Base-by-base conservation (phyloP, 345 rosid species). In the Hibiscus tridactylites region DNA sequence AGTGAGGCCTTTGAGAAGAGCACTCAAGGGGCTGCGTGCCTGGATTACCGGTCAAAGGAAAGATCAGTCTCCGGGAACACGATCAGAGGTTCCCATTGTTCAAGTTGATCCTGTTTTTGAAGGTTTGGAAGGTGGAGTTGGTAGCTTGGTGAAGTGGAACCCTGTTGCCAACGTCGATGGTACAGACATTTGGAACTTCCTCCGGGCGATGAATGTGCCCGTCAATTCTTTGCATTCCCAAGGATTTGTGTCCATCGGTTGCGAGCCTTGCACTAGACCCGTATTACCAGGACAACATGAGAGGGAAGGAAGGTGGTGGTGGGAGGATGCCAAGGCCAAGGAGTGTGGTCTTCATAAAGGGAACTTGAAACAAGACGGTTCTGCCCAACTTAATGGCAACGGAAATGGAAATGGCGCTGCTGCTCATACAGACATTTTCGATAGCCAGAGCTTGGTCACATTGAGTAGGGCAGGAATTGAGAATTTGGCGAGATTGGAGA, bases 221-320 rank as follows among this genome's bases (percentile, higher is more conserved):
- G 88, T 94, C 71, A 94, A 94, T 77, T 69, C 91, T 0, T 79
- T 94, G 78, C 98, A 94, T 70, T 70, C 91, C 0, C 80, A 85
- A 67, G 99, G 99, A 1, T 95, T 87, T 35, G 83, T 95, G 8
- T 95, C 99, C 0, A 95, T 95, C 21, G 99, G 99, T 4, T 95
- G 99, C 10, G 99, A 95, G 87, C 99, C 99, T 0, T 95, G 99
- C 83, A 95, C 99, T 0, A 86, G 97, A 85, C 84, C 99, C 0
- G 96, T 92, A 1, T 91, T 95, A 44, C 99, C 99, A 0, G 99
- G 99, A 37, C 99, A 95, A 63, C 99, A 92, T 35, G 99, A 95
- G 80, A 90, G 99, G 72, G 99, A 95, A 83, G 99, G 99, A 75
- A 89, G 99, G 75, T 95, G 97, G 99, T 95, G 99, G 99, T 95